phyloP scores from a whole-genome alignment of 257 asterid species.

The Primulina tabacum region DNA sequence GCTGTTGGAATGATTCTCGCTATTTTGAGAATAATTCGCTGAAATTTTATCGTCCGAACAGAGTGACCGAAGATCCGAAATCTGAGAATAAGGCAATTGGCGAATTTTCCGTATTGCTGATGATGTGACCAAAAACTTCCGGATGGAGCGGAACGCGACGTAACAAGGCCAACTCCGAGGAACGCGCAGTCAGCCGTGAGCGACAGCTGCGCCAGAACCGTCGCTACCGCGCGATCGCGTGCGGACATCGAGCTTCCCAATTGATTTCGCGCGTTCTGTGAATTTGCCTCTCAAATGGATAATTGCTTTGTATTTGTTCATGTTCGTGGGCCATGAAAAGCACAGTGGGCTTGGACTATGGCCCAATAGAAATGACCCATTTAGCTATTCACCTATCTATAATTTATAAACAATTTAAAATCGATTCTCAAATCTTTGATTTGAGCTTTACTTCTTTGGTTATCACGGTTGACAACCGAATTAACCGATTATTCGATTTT shows the following conservation, averaged over 20 bases:
- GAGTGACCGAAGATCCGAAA: slow-evolving; percentile 72
- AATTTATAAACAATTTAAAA: no score
- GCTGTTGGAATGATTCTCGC: slow-evolving; percentile 20
- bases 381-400: no score
- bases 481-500: no score
- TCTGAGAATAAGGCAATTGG: slow-evolving; percentile 50
- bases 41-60: slow-evolving; percentile 32
- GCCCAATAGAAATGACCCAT: not conserved
- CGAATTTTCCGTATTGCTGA: slow-evolving; percentile 64
- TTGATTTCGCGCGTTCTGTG: slow-evolving; percentile 11
- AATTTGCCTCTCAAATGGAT: not conserved
- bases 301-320: not conserved
- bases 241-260: slow-evolving; percentile 48
- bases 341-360: not conserved
- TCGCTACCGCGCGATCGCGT: slow-evolving; percentile 74
- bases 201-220: slow-evolving; percentile 49
- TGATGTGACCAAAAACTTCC: slow-evolving; percentile 47
- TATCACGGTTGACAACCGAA: no score
- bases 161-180: slow-evolving; percentile 71
- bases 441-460: no score
- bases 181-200: slow-evolving; percentile 77
- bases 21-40: slow-evolving; percentile 1
- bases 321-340: not conserved
- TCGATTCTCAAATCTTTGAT: no score
- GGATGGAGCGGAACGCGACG: slow-evolving; percentile 62